A percentile compares a stretch with the other conserved stretches of the same genome.
These are phyloP conservation scores for Tylopilus subfusipes DNA, from an alignment of 768 basidiomycete species.

Conservation along the genomic window DNA sequence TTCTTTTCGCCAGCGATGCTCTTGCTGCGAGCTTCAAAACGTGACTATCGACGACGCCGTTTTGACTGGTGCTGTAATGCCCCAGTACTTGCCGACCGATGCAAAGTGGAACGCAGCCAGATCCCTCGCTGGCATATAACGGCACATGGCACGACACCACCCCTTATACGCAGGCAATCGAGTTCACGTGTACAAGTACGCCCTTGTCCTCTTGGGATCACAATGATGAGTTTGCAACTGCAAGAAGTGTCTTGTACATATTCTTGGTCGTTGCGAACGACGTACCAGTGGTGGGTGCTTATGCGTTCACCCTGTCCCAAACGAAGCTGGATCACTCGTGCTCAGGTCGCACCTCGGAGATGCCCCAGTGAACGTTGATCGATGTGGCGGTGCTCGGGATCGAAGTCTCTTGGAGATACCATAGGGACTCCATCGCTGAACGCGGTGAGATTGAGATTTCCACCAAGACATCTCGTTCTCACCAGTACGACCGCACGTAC, in stretches of 20 bases:
- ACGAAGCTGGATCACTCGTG: no score
- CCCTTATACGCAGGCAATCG: background rate
- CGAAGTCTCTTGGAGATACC: no score
- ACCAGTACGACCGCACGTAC: no score
- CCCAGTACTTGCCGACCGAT: constrained; percentile 6
- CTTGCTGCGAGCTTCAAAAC: constrained; percentile 10
- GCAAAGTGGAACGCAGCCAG: constrained; percentile 2
- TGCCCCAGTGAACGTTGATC: no score
- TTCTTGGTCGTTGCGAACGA: constrained; percentile 18
- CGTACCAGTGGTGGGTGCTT: no score
- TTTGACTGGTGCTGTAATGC: constrained; percentile 1
- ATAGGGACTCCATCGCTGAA: no score
- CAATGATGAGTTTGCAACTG: background rate
- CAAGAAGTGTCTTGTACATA: constrained; percentile 17
- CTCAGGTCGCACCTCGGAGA: no score
- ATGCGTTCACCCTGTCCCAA: no score
- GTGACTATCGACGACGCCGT: constrained; percentile 17
- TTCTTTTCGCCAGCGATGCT: background rate
- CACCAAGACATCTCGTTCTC: no score
- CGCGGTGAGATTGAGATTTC: no score
- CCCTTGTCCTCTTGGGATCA: background rate
- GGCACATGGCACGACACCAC: constrained; percentile 20
- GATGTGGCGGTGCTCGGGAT: no score
- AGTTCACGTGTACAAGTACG: constrained; percentile 13
- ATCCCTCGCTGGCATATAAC: constrained; percentile 3